Evolutionary conservation across 2,329 filamentous ascomycete genomes (phyloP), one percentile per base, ranked within the genome.

Genomic region (Fusarium sp.): DNA sequence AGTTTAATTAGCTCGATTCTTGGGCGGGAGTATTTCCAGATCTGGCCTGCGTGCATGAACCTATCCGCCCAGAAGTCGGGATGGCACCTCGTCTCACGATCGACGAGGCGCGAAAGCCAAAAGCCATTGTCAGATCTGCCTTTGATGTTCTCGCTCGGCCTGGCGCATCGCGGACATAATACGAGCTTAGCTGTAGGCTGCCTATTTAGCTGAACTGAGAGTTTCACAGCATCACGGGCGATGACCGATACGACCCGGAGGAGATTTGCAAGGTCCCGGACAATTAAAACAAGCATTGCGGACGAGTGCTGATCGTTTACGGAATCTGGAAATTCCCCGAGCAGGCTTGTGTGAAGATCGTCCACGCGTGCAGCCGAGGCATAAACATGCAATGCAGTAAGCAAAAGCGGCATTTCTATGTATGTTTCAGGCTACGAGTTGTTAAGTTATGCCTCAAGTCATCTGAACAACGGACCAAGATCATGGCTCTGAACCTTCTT

Each of bases 221-320:
- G 67, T 69, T 53, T 59, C 63, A 71, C 67, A 62, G 49, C 67
- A 44, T 62, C 55, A 42, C 51, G 59, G 67, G 55, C 52, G 54
- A 70, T 70, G 56, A 22, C 54, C 62, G 64, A 71, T 71, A 69
- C 67, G 67, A 46, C 36, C 21, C 22, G 31, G 19, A 39, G 28
- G 33, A 50, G 40, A 67, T 57, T 58, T 53, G 13, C 43, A 56
- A 31, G 31, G 22, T 17, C 36, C 28, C 53, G 42, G 49, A 52
- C 34, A 50, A 61, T 58, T 50, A 33, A 40, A 54, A 55, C 52
- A 36, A 47, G 44, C 36, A 22, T 42, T 53, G 57, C 34, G 28
- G 45, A 57, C n/a, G 39, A 17, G 21, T 17, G 67, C 49, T 62
- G 67, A 70, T 68, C 62, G 51, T 65, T 56, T 53, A 46, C 58